Conservation (phyloP, 73 alveolate species). For the Blepharisma japonicum region DNA sequence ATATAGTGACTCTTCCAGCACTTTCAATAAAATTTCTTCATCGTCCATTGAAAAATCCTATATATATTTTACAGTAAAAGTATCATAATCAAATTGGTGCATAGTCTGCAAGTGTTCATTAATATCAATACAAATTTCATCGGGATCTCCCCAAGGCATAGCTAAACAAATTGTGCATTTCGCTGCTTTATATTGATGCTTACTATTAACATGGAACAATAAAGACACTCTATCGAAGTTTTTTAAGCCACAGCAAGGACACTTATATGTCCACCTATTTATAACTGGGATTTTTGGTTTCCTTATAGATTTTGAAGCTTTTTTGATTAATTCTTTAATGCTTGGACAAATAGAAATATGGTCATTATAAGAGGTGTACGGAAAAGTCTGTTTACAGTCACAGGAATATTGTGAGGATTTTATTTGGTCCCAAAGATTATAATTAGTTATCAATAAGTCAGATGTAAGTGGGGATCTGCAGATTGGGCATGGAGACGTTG, state of each 20-base stretch:
- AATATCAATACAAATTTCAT: not conserved
- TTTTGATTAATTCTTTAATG: not conserved
- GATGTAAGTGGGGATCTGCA: not conserved
- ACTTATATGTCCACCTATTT: constrained; percentile 28
- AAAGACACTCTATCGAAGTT: constrained; percentile 12
- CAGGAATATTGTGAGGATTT: not conserved
- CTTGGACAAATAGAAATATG: not conserved
- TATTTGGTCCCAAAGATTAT: not conserved
- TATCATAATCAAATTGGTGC: constrained; percentile 28
- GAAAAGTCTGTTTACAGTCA: not conserved
- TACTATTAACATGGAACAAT: not conserved
- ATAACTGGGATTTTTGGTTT: not conserved
- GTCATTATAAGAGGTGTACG: not conserved
- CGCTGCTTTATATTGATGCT: constrained; percentile 3
- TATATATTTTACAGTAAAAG: constrained; percentile 13
- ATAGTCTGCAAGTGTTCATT: not conserved
- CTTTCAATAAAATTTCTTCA: constrained; percentile 20
- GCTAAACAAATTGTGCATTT: constrained; percentile 28
- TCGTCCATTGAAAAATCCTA: constrained; percentile 19
- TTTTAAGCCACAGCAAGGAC: constrained; percentile 8
- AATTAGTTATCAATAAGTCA: not conserved
- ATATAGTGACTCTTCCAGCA: not conserved
- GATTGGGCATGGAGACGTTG: not conserved
- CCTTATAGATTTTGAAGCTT: not conserved
- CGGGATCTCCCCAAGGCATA: constrained; percentile 41